These are phyloP conservation scores for Macrolepiota albuminosa DNA, from an alignment of 768 basidiomycete genomes.

Conservation along the genomic window DNA sequence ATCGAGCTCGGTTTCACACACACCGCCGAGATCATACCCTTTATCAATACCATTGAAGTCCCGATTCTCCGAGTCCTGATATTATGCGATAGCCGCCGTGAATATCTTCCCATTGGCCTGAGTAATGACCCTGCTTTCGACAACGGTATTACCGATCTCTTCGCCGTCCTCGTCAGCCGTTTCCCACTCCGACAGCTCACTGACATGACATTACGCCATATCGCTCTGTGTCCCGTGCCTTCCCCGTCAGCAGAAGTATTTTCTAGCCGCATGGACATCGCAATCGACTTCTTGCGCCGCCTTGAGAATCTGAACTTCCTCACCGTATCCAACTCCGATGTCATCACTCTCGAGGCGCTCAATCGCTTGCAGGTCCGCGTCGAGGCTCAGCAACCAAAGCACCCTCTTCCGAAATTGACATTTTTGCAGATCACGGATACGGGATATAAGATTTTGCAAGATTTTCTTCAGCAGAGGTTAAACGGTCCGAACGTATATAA, in stretches of 20 bases:
- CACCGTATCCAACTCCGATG: neutral
- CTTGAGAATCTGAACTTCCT: constrained; percentile 1
- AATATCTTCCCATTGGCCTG: neutral
- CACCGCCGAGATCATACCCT: neutral
- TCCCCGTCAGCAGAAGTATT: neutral
- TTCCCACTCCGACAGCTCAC: neutral
- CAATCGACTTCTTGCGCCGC: constrained; percentile 5
- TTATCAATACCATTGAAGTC: neutral
- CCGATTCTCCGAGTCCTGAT: neutral
- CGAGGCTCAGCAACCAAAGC: neutral
- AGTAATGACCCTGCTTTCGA: neutral
- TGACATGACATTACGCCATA: neutral
- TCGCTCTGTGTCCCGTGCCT: neutral
- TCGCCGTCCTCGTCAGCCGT: neutral
- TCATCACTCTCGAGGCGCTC: constrained; percentile 1
- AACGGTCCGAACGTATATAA: neutral
- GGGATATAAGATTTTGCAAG: neutral
- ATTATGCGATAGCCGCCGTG: neutral
- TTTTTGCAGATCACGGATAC: neutral
- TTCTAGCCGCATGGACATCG: neutral
- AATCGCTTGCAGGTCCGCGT: neutral
- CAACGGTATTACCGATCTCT: neutral
- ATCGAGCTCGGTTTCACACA: neutral
- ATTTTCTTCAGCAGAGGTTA: neutral
- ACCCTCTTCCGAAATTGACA: neutral